Evolutionary conservation across 1,284 basidiomycete species (phyloP).

Genomic region (Trichosporon sp.): DNA sequence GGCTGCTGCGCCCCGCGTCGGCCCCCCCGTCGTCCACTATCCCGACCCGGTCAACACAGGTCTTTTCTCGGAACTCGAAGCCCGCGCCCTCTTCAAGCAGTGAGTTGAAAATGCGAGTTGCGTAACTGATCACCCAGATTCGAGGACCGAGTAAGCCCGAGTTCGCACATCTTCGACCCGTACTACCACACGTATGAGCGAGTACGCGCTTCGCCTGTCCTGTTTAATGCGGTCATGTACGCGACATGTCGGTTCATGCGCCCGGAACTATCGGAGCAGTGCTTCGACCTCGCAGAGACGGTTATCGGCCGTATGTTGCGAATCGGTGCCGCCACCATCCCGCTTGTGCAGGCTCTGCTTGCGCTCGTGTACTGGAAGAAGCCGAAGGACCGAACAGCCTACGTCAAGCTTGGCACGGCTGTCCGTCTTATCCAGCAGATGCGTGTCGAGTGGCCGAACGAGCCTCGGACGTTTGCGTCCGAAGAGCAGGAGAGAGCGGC

Average conservation of each 20-base stretch:
- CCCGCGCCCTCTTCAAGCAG: conserved; percentile 14
- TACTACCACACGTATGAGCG: conserved; percentile 26
- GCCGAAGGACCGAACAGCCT: conserved; percentile 31
- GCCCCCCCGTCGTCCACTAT: not conserved
- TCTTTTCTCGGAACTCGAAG: conserved; percentile 9
- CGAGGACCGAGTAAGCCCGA: conserved; percentile 10
- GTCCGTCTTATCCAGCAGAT: conserved; percentile 38
- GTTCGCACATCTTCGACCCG: conserved; percentile 26
- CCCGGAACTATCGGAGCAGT: conserved; percentile 27
- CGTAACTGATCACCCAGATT: not conserved
- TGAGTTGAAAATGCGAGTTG: not conserved
- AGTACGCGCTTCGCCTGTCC: conserved; percentile 6
- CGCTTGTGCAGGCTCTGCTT: conserved; percentile 33
- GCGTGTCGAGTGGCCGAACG: conserved; percentile 21
- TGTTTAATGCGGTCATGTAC: conserved; percentile 39
- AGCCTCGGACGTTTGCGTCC: not conserved
- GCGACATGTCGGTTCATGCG: conserved; percentile 34
- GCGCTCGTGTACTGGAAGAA: conserved; percentile 31
- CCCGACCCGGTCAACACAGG: conserved; percentile 3
- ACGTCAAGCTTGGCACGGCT: conserved; percentile 36
- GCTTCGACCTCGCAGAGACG: conserved; percentile 29
- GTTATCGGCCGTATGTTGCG: conserved; percentile 31
- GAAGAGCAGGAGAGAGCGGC: conserved; percentile 10
- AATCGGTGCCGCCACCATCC: conserved; percentile 22
- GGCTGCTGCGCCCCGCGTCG: not conserved